Percentiles rank a stretch among this genome's conserved stretches.
These are phyloP conservation scores for Pugionium cornutum DNA, from an alignment of 345 rosid species.

Conservation along the genomic window DNA sequence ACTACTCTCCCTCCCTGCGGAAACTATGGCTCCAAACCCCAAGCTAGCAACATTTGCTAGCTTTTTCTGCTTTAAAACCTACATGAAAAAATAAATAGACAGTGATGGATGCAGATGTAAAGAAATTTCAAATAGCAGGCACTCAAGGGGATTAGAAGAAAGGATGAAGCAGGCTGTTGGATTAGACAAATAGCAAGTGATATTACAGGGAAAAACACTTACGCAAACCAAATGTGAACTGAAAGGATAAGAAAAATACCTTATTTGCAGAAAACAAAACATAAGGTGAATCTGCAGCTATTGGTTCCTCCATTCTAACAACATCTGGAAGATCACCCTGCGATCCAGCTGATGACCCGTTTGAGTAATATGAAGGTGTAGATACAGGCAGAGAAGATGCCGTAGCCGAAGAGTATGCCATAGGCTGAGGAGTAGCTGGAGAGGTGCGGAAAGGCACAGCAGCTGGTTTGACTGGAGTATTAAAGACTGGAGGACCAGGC, in stretches of 20 bases:
- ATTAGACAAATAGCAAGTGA: constrained; percentile 6
- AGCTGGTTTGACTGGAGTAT: constrained; percentile 87
- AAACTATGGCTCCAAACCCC: constrained; percentile 92
- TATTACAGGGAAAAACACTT: neutral
- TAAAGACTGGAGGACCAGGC: constrained; percentile 89
- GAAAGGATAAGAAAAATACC: constrained; percentile 48
- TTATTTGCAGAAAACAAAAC: constrained; percentile 78
- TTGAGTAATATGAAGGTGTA: constrained; percentile 71
- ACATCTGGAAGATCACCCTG: constrained; percentile 55
- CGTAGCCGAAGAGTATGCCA: constrained; percentile 63
- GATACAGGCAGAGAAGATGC: constrained; percentile 79
- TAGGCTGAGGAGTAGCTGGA: constrained; percentile 90
- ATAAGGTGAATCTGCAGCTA: constrained; percentile 53
- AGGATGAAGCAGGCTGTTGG: neutral
- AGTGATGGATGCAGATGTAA: neutral
- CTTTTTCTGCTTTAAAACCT: constrained; percentile 92
- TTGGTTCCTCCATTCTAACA: constrained; percentile 54
- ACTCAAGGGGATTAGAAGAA: neutral
- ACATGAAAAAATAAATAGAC: neutral
- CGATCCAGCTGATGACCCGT: constrained; percentile 60
- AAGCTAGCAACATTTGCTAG: constrained; percentile 83
- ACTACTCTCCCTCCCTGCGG: constrained; percentile 80
- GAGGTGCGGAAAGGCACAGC: constrained; percentile 92
- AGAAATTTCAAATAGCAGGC: constrained; percentile 4
- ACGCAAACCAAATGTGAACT: constrained; percentile 12